These are phyloP conservation scores for Diospyros lotus DNA, from an alignment of 148 eudicot genomes.

Conservation along the genomic window DNA sequence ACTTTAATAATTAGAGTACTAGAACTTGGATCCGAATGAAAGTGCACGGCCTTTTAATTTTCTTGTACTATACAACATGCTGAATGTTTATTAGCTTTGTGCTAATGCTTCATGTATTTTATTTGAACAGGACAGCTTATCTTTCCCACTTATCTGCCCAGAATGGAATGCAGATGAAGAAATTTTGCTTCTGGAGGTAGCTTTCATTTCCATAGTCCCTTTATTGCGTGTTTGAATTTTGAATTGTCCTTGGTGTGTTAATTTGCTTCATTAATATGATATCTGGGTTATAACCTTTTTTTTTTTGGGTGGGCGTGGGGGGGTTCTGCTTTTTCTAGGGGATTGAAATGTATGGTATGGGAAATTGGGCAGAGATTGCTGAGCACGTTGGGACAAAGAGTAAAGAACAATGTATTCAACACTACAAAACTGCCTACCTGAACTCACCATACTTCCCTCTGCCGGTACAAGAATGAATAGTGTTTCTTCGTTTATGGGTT, in stretches of 20 bases:
- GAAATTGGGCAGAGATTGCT: slow-evolving; percentile 77
- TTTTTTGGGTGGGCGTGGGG: not conserved
- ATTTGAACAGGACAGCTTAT: slow-evolving; percentile 53
- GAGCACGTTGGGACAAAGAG: slow-evolving; percentile 76
- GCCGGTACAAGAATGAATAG: slow-evolving; percentile 40
- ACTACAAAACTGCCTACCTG: slow-evolving; percentile 49
- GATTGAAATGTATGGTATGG: slow-evolving; percentile 80
- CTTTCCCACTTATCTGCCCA: slow-evolving; percentile 59
- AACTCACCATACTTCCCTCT: slow-evolving; percentile 66
- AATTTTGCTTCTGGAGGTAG: slow-evolving; percentile 65
- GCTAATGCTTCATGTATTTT: not conserved
- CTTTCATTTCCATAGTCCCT: slow-evolving; percentile 4
- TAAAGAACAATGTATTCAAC: slow-evolving; percentile 55
- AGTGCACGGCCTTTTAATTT: not conserved
- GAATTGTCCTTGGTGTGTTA: not conserved
- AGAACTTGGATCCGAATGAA: not conserved
- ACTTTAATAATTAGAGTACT: not conserved
- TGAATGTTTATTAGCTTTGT: not conserved
- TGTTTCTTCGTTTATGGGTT: not conserved
- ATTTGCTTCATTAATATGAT: not conserved
- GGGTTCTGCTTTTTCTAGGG: slow-evolving; percentile 36
- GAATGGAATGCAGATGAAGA: slow-evolving; percentile 86
- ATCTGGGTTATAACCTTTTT: not conserved
- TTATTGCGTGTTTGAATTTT: not conserved
- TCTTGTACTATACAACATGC: not conserved